These are phyloP conservation scores for Alternaria longipes DNA, from an alignment of 2,329 filamentous ascomycete species.

Conservation along the genomic window DNA sequence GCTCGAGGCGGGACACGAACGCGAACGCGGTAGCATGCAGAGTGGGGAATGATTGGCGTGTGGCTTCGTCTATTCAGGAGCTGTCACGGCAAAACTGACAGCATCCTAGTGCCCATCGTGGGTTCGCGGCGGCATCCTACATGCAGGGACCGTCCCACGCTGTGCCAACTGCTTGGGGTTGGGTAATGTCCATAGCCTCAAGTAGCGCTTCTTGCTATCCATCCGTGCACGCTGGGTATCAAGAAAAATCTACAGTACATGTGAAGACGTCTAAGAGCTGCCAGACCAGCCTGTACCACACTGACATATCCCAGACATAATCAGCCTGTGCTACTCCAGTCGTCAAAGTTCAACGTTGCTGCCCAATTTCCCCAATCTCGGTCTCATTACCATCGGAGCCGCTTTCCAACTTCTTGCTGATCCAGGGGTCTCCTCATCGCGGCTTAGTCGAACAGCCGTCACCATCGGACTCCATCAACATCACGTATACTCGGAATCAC, in stretches of 20 bases:
- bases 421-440: neutral
- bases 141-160: constrained; percentile 18
- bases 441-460: neutral
- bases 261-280: neutral
- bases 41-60: constrained; percentile 6
- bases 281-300: neutral
- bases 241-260: constrained; percentile 7
- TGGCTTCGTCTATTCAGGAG: constrained; percentile 17
- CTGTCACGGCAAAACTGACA: constrained; percentile 11
- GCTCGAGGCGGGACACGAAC: constrained; percentile 9
- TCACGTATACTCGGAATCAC: constrained; percentile 31
- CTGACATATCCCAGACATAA: constrained; percentile 1
- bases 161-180: neutral
- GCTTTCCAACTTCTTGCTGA: neutral
- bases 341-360: neutral
- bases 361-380: neutral
- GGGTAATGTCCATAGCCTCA: neutral
- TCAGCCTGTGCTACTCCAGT: neutral
- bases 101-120: constrained; percentile 9
- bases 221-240: constrained; percentile 4
- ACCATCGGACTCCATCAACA: neutral
- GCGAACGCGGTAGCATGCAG: neutral
- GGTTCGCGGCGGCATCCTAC: constrained; percentile 16
- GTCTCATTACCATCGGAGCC: constrained; percentile 5
- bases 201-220: constrained; percentile 1